Conservation (phyloP, 1,139 yeast species). For the Hanseniaspora uvarum region DNA sequence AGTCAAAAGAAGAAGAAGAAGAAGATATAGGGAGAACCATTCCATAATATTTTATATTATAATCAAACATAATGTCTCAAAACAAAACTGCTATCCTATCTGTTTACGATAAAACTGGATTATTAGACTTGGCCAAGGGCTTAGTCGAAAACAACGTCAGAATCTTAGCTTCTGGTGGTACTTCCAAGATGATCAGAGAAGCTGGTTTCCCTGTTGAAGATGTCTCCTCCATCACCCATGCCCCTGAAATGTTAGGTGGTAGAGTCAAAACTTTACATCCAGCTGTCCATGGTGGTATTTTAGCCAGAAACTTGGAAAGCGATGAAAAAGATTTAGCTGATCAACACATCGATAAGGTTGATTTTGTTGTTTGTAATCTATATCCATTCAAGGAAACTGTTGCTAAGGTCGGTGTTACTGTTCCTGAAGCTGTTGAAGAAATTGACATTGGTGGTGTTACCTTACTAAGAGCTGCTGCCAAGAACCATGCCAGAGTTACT, state of each 20-base stretch:
- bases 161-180: conserved; percentile 93
- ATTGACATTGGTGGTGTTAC: conserved; percentile 98
- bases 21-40: neutral
- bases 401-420: conserved; percentile 87
- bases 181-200: conserved; percentile 86
- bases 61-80: conserved; percentile 27
- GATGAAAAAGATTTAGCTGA: conserved; percentile 80
- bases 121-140: conserved; percentile 91
- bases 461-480: conserved; percentile 93
- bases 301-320: conserved; percentile 82
- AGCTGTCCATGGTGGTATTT: conserved; percentile 96
- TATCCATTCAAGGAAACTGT: conserved; percentile 97
- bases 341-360: conserved; percentile 90
- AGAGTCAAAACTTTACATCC: conserved; percentile 97
- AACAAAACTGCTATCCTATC: conserved; percentile 86
- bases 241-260: conserved; percentile 98
- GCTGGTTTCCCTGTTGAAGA: conserved; percentile 98
- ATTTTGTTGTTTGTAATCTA: conserved; percentile 90
- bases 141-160: conserved; percentile 78
- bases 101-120: conserved; percentile 94
- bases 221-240: conserved; percentile 87
- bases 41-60: neutral
- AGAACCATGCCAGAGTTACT: conserved; percentile 92
- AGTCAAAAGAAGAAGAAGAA: neutral
- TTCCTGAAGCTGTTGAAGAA: conserved; percentile 96